phyloP scores from a whole-genome alignment of 2,329 filamentous ascomycete species.

The Ustulina deusta region DNA sequence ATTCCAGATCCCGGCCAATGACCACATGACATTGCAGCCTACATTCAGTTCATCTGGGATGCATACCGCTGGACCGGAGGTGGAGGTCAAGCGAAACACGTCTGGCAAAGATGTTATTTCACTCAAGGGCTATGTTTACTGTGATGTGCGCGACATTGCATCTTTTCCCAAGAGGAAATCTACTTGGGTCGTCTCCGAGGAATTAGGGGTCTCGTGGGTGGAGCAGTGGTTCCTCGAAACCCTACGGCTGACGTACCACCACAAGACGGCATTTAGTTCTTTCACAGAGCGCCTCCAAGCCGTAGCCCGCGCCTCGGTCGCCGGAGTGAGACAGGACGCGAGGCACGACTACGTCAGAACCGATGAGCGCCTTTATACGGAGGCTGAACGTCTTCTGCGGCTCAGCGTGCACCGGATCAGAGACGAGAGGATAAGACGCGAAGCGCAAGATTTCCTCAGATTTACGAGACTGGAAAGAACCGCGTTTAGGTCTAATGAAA shows the following conservation, averaged over 20 bases:
- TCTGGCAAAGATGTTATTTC: constrained; percentile 3
- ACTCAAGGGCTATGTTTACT: not conserved
- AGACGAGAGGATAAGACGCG: constrained; percentile 2
- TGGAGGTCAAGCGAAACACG: constrained; percentile 4
- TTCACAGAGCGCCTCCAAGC: constrained; percentile 3
- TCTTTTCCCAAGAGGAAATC: not conserved
- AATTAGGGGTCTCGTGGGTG: not conserved
- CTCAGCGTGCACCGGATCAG: not conserved
- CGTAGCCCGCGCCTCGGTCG: not conserved
- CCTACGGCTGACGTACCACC: not conserved
- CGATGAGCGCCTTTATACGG: not conserved
- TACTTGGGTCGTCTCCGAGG: not conserved
- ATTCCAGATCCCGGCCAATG: constrained; percentile 3
- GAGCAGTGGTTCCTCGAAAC: not conserved
- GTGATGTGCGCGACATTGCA: not conserved
- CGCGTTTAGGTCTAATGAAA: not conserved
- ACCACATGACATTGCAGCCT: constrained; percentile 4
- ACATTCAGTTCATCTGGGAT: not conserved
- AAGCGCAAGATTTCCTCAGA: not conserved
- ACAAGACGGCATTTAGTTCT: constrained; percentile 3
- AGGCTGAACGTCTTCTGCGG: constrained; percentile 1
- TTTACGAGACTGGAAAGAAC: not conserved
- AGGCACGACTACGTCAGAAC: constrained; percentile 2
- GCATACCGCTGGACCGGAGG: not conserved
- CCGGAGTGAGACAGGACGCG: not conserved